A percentile compares a stretch with the other conserved stretches of the same genome.
Evolutionary conservation across 495 filamentous ascomycete species (phyloP).

Genomic region (Neurospora sp.): DNA sequence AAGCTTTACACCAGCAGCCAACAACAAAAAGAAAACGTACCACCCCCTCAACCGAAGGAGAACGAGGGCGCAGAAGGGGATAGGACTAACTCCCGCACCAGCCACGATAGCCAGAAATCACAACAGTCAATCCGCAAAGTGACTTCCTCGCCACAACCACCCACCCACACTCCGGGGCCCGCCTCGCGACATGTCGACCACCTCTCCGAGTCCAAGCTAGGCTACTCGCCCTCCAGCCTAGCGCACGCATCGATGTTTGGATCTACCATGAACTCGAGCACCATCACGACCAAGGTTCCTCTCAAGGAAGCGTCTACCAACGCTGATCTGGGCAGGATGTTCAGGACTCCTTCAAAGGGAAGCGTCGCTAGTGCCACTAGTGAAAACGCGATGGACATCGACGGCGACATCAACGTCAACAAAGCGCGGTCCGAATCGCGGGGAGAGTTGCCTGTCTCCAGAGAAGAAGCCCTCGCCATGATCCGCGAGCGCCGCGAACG

Average conservation of each 20-base stretch:
- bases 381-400: conserved; percentile 26
- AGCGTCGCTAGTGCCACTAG: conserved; percentile 34
- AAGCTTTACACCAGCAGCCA: neutral
- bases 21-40: neutral
- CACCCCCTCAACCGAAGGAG: conserved; percentile 9
- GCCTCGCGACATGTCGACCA: neutral
- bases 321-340: conserved; percentile 17
- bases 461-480: conserved; percentile 47
- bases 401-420: conserved; percentile 30
- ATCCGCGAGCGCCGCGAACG: conserved; percentile 44
- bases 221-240: conserved; percentile 7
- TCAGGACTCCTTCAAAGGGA: conserved; percentile 26
- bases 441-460: conserved; percentile 12
- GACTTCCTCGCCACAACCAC: neutral
- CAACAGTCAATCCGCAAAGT: conserved; percentile 34
- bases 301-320: conserved; percentile 25
- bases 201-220: neutral
- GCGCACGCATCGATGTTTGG: conserved; percentile 30
- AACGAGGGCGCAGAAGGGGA: conserved; percentile 5
- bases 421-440: conserved; percentile 3
- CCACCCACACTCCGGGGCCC: neutral
- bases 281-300: conserved; percentile 37
- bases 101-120: conserved; percentile 38
- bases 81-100: neutral
- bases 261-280: conserved; percentile 30